These are phyloP conservation scores for Sungouiozyma ichnusensis DNA, from an alignment of 805 yeast species.

Conservation along the genomic window DNA sequence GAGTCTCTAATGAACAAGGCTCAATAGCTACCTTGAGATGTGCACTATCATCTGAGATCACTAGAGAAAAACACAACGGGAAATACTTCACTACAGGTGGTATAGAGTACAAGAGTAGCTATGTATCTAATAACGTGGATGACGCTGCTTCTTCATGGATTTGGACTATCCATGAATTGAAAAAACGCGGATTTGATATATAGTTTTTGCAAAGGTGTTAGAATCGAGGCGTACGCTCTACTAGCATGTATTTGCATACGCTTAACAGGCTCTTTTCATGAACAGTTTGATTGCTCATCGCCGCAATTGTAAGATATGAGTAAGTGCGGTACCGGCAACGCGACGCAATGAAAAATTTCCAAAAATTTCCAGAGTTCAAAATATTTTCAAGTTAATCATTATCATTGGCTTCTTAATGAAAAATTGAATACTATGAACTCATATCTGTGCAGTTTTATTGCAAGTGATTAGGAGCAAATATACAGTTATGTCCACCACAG, in stretches of 20 bases:
- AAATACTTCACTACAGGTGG: conserved; percentile 59
- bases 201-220: conserved; percentile 4
- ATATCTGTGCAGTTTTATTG: too few species aligned
- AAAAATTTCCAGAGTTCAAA: too few species aligned
- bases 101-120: conserved; percentile 43
- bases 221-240: neutral
- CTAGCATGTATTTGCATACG: too few species aligned
- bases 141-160: conserved; percentile 66
- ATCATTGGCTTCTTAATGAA: too few species aligned
- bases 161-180: conserved; percentile 59
- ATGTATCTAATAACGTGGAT: conserved; percentile 45
- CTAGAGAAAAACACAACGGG: conserved; percentile 52
- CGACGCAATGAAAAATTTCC: neutral
- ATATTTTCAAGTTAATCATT: too few species aligned
- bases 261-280: too few species aligned
- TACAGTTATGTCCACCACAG: conserved; percentile 19
- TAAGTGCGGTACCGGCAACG: neutral
- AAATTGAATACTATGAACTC: too few species aligned
- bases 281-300: too few species aligned
- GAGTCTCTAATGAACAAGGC: conserved; percentile 65
- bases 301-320: neutral
- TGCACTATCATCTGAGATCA: conserved; percentile 43
- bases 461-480: too few species aligned
- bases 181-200: conserved; percentile 38
- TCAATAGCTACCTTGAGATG: conserved; percentile 53